Evolutionary conservation across 176 grass and related monocot species (phyloP).

Genomic region (Oropetium thomaeum): DNA sequence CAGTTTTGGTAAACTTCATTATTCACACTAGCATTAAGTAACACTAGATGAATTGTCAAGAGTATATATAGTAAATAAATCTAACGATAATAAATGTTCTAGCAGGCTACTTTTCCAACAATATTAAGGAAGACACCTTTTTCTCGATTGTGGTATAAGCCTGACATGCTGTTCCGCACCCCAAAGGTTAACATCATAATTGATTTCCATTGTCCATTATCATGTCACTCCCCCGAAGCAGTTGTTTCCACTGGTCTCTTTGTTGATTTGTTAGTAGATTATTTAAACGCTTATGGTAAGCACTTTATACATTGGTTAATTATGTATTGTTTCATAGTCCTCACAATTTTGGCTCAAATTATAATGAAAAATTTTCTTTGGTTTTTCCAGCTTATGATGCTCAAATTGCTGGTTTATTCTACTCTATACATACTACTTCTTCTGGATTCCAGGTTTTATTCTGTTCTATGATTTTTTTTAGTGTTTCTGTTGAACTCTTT

Average conservation of each 20-base stretch:
- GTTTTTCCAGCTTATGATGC: constrained; percentile 86
- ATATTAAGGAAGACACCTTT: constrained; percentile 66
- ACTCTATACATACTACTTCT: constrained; percentile 53
- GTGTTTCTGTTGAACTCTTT: neutral
- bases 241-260: constrained; percentile 59
- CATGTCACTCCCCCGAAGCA: constrained; percentile 80
- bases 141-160: constrained; percentile 92
- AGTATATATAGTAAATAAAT: constrained; percentile 7
- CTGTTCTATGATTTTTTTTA: neutral
- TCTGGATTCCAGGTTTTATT: constrained; percentile 78
- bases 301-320: constrained; percentile 13
- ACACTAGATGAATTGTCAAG: neutral
- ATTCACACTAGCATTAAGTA: neutral
- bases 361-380: constrained; percentile 21
- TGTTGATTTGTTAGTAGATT: constrained; percentile 73
- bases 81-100: constrained; percentile 18
- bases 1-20: constrained; percentile 7
- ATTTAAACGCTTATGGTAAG: constrained; percentile 97
- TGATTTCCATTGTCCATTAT: constrained; percentile 91
- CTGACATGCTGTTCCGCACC: constrained; percentile 66
- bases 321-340: neutral
- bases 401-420: constrained; percentile 78
- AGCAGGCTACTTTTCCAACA: constrained; percentile 66
- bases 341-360: constrained; percentile 2
- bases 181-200: constrained; percentile 80